Evolutionary conservation across 2,329 filamentous ascomycete species (phyloP).

Genomic region (Diaporthe humulicola): DNA sequence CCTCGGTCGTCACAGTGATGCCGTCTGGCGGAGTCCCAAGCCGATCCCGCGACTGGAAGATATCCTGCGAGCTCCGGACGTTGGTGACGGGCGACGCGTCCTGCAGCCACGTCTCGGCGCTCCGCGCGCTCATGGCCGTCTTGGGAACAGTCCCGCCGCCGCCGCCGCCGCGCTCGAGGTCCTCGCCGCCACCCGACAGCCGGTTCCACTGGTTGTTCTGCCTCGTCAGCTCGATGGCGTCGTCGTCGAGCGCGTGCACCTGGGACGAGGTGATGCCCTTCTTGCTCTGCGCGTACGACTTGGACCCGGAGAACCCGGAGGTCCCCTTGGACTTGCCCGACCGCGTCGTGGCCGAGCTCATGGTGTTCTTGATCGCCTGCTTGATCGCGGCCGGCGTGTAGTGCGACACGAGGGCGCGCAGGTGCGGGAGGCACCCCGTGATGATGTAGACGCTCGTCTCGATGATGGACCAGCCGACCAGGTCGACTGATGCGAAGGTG

Average conservation of each 20-base stretch:
- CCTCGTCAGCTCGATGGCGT: slow-evolving; percentile 35
- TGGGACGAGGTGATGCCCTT: neutral
- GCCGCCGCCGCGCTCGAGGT: neutral
- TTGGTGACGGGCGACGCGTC: neutral
- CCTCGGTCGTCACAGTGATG: slow-evolving; percentile 32
- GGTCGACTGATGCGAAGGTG: slow-evolving; percentile 43
- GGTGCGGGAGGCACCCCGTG: slow-evolving; percentile 44
- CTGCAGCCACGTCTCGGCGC: slow-evolving; percentile 15
- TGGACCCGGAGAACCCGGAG: slow-evolving; percentile 25
- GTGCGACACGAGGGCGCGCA: slow-evolving; percentile 42
- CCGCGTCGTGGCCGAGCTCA: neutral
- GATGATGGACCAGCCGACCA: slow-evolving; percentile 45
- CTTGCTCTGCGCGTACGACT: slow-evolving; percentile 21
- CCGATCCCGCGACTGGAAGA: slow-evolving; percentile 16
- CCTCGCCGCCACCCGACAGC: neutral
- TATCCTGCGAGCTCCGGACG: slow-evolving; percentile 1
- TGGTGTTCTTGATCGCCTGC: slow-evolving; percentile 8
- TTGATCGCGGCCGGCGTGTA: slow-evolving; percentile 42
- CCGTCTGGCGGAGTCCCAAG: neutral
- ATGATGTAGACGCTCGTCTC: slow-evolving; percentile 47
- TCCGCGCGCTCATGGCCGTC: neutral
- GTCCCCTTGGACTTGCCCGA: slow-evolving; percentile 26
- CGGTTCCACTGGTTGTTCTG: slow-evolving; percentile 17
- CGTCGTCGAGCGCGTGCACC: slow-evolving; percentile 22
- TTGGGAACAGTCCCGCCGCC: neutral